Evolutionary conservation across 345 rosid genomes (phyloP), one percentile per base, ranked within the genome.

Genomic region (Erysimum cheiranthoides): DNA sequence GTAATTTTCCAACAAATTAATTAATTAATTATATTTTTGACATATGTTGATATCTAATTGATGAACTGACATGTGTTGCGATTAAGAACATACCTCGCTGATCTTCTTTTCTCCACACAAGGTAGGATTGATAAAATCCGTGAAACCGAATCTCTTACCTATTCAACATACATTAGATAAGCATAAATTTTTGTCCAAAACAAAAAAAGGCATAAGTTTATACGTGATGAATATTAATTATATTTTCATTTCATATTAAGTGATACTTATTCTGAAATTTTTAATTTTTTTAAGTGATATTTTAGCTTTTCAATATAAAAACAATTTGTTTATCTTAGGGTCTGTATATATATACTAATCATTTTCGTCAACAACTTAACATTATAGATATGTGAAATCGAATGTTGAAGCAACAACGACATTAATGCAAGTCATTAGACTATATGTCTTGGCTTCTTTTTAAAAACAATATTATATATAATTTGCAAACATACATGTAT

Each of bases 71-170:
- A n/a, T n/a, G n/a, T n/a, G n/a, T n/a, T n/a, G n/a, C n/a, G n/a
- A n/a, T n/a, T n/a, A n/a, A n/a, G n/a, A n/a, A n/a, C n/a, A n/a
- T n/a, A 87, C 94, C 88, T 89, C 73, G 27, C 78, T 79, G 31
- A 79, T 77, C 21, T 61, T 63, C 27, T 78, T 84, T 18, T 82
- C 87, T 31, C 84, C 86, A 46, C 80, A 86, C 27, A 82, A 45
- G 14, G 78, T 25, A 67, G 90, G 92, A 68, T 87, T 83, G 70
- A 91, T 50, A 57, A 91, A 91, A 74, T 86, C 82, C 18, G 90
- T 91, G 39, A 91, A 16, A 4, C 93, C 97, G 50, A 85, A 86
- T 49, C 73, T 75, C 40, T 83, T 85, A 34, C 87, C 91, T 90
- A 58, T 42, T 21, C 59, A 46, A 40, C 7, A 10, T 40, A 31